Percentiles rank a stretch among this genome's conserved stretches.
Conservation (phyloP, 331 rosid species). For the Quercus phellos region DNA sequence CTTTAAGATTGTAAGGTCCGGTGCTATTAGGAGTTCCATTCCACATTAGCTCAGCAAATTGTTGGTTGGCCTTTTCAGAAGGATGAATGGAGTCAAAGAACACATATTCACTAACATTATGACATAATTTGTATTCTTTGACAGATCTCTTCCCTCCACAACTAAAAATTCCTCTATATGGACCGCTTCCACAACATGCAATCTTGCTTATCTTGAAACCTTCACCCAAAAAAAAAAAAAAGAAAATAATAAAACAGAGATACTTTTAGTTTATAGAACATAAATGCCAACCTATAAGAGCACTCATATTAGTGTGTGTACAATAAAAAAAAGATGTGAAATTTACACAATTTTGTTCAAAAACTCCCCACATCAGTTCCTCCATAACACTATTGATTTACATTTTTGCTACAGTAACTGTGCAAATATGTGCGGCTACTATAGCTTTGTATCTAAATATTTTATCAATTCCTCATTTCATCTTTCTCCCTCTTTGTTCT, state of each 20-base stretch:
- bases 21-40: not conserved
- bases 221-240: not conserved
- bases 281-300: no score
- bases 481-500: no score
- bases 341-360: no score
- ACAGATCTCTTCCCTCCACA: slow-evolving; percentile 1
- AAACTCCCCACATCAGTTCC: no score
- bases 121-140: not conserved
- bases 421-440: no score
- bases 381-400: no score
- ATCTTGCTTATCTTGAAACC: slow-evolving; percentile 20
- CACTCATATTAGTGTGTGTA: no score
- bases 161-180: no score
- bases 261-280: not conserved
- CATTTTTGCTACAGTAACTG: no score
- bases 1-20: slow-evolving; percentile 2
- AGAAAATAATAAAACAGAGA: rapidly evolving
- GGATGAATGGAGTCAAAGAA: slow-evolving; percentile 4
- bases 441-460: no score
- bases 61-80: not conserved
- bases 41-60: slow-evolving; percentile 5
- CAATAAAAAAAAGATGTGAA: no score
- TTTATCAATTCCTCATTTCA: no score
- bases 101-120: not conserved
- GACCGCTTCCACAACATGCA: slow-evolving; percentile 23